Base-by-base conservation (phyloP, 2,329 filamentous ascomycete genomes). In the Tolypocladium inflatum region DNA sequence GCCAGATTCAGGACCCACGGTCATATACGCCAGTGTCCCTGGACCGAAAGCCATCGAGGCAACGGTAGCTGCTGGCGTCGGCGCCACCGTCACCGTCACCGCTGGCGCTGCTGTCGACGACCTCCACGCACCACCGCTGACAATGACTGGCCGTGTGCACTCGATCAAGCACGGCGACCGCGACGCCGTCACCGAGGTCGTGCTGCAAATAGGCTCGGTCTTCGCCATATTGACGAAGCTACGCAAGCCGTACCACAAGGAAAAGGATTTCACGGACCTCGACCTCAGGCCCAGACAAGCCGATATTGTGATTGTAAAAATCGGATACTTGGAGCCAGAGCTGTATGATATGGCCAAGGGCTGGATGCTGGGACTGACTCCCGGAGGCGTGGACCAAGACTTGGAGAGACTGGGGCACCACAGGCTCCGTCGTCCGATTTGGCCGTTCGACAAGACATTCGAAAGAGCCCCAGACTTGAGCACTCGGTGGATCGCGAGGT, bases 281-380 rank as follows among this genome's bases (percentile, higher is more conserved):
- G 58, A 75, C 50, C 73, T 83, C 1, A 53, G 67, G 10, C 79
- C 79, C 2, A 73, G 78, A 2, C 62, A 70, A 5, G 73, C 75
- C 0, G 77, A 80, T 60, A 74, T 82, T 26, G 78, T 82, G 0
- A 74, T 82, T 50, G 78, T 82, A 30, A 82, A 82, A 66, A 82
- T 82, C 51, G 80, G 80, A 19, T 83, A 82, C 58, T 66, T 83
- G 1, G 80, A 82, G 63, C 80, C 80, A 4, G 75, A 82, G 63
- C 67, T 82, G 5, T 80, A 80, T 59, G 74, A 74, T 55, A 82
- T 82, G 79, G 75, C 79, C 0, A 70, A 70, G 9, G 78, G 77
- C 56, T 82, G 79, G 80, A 80, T 81, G 75, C 71, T 82, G 2
- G 80, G 71, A 0, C 68, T 82, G 19, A 82, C 79, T 0, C 79